Conservation (phyloP, 2,329 filamentous ascomycete genomes). For the Zarea fungicola region DNA sequence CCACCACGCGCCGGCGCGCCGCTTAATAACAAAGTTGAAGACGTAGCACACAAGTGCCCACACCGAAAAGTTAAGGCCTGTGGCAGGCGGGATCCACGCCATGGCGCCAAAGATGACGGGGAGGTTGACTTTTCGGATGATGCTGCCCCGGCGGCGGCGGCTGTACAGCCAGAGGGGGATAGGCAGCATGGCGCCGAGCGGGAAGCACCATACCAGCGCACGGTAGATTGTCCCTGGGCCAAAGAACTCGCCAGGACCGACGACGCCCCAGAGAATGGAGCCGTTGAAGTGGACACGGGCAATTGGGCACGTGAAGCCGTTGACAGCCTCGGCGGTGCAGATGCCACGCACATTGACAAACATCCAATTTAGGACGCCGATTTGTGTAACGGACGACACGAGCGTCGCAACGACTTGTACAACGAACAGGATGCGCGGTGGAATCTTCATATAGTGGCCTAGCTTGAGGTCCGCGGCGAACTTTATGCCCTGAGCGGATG, state of each 20-base stretch:
- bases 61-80: slow-evolving; percentile 80
- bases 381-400: slow-evolving; percentile 74
- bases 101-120: slow-evolving; percentile 79
- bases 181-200: slow-evolving; percentile 69
- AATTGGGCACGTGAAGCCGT: slow-evolving; percentile 83
- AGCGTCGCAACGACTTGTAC: slow-evolving; percentile 73
- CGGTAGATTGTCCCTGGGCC: slow-evolving; percentile 70
- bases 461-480: slow-evolving; percentile 85
- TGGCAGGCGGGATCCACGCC: slow-evolving; percentile 81
- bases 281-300: slow-evolving; percentile 88
- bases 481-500: slow-evolving; percentile 81
- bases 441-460: slow-evolving; percentile 84
- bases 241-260: slow-evolving; percentile 79
- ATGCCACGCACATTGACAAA: slow-evolving; percentile 70
- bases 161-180: slow-evolving; percentile 69
- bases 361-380: slow-evolving; percentile 86
- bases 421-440: slow-evolving; percentile 70
- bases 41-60: slow-evolving; percentile 81
- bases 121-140: slow-evolving; percentile 72
- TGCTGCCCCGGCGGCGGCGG: slow-evolving; percentile 51
- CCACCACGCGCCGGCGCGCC: slow-evolving; percentile 72
- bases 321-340: slow-evolving; percentile 74
- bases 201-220: slow-evolving; percentile 74
- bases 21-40: slow-evolving; percentile 74
- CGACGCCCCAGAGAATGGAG: slow-evolving; percentile 83